phyloP scores from a whole-genome alignment of 176 grass and related monocot species.

The Hordeum marinum region DNA sequence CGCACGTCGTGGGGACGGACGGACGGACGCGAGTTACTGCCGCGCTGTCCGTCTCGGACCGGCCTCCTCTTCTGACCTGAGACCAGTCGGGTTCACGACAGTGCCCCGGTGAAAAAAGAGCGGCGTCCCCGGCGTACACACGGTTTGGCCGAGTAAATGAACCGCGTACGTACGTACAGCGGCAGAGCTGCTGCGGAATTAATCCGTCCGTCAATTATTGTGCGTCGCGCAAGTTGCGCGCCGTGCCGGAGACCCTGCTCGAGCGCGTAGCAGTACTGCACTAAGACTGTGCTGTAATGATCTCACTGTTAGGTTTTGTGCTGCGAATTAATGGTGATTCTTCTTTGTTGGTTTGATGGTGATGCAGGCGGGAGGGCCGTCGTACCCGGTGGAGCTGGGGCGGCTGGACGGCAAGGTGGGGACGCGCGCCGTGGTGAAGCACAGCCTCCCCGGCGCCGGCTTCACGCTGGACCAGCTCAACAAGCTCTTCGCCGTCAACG shows the following conservation, averaged over 20 bases:
- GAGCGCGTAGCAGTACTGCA: too few species aligned
- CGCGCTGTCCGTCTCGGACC: not conserved
- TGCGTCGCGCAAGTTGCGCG: not conserved
- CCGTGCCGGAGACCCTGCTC: not conserved
- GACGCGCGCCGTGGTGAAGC: constrained; percentile 65
- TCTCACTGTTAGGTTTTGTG: not conserved
- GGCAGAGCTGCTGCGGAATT: not conserved
- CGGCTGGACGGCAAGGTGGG: constrained; percentile 72
- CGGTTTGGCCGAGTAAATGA: constrained; percentile 19
- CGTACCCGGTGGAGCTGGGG: constrained; percentile 70
- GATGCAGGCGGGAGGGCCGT: constrained; percentile 56
- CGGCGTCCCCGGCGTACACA: not conserved
- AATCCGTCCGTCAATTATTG: not conserved
- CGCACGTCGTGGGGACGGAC: not conserved
- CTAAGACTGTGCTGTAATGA: not conserved
- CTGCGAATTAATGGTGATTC: not conserved
- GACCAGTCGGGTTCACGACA: not conserved
- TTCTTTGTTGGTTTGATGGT: not conserved
- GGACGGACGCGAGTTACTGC: not conserved
- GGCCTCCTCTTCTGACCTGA: not conserved
- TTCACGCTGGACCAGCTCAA: constrained; percentile 66
- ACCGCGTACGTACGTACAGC: not conserved
- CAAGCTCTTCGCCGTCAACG: constrained; percentile 59
- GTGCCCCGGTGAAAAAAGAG: not conserved
- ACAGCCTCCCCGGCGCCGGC: constrained; percentile 61